Base-by-base conservation (phyloP, 768 basidiomycete species). In the Lactarius psammicola region DNA sequence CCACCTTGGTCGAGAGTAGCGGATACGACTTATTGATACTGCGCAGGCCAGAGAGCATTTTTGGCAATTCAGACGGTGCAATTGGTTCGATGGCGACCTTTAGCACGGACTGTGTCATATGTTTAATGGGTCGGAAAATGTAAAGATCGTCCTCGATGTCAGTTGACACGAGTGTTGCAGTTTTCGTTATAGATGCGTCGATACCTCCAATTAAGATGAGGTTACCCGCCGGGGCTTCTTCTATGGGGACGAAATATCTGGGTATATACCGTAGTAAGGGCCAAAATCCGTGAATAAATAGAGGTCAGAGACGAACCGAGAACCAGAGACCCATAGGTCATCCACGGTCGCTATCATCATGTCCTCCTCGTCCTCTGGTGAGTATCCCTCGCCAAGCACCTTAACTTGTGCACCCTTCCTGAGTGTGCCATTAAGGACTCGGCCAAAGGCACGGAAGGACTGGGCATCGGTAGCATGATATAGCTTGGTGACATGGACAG, bases 71-170 rank as follows among this genome's bases (percentile, higher is more conserved):
- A 13, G 95, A 98, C 11, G 97, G 97, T 10, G 91, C 88, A 63
- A 99, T 95, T 13, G 97, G 97, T 77, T 99, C 97, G 60, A 99
- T 97, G 40, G 97, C 96, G 72, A 99, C 88, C 78, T 98, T 98
- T 65, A 99, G 84, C 20, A 98, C 95, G 1, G 95, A 94, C 75
- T 96, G 88, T 5, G 97, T 97, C 81, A 97, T 91, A 75, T 99
- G 97, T 70, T 92, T 94, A 76, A 99, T 87, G 1, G 97, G 96
- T 42, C 86, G 84, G 88, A 98, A 98, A 74, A 97, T 98, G 77
- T 96, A 84, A 3, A 98, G 82, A 70, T 98, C 94, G 17, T 95
- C 94, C 26, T 89, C 85, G 51, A 88, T 83, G 69, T 88, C 85
- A 18, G 82, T 75, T 30, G 85, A 83, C 4, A 89, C 87, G 28